These are phyloP conservation scores for Thielaviopsis populi DNA, from an alignment of 2,329 filamentous ascomycete species.

Conservation along the genomic window DNA sequence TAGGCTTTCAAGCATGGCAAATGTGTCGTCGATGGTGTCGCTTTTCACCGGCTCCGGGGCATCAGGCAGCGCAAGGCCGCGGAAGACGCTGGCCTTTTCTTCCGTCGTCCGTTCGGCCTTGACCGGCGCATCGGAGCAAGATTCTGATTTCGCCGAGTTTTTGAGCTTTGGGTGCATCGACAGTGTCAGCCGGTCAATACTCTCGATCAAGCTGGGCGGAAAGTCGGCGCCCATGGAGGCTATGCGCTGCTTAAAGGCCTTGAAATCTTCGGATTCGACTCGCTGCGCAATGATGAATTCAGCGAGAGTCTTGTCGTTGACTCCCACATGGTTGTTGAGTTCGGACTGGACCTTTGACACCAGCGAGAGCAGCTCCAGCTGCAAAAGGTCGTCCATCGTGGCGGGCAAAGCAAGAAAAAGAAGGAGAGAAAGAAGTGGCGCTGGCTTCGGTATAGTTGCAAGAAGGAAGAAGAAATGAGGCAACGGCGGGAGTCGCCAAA, in stretches of 20 bases:
- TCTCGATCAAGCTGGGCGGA: slow-evolving; percentile 73
- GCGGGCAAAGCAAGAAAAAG: not conserved
- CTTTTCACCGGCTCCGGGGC: slow-evolving; percentile 28
- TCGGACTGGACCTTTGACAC: slow-evolving; percentile 91
- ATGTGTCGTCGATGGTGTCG: slow-evolving; percentile 75
- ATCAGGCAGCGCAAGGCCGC: slow-evolving; percentile 75
- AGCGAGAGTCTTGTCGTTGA: slow-evolving; percentile 85
- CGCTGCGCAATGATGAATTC: slow-evolving; percentile 94
- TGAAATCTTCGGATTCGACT: slow-evolving; percentile 51
- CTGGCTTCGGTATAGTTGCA: not conserved
- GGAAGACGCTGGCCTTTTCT: slow-evolving; percentile 78
- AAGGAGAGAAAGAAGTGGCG: too few species aligned
- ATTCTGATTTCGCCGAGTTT: slow-evolving; percentile 23
- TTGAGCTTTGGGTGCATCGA: slow-evolving; percentile 89
- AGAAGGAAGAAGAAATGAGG: not conserved
- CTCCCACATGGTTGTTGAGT: slow-evolving; percentile 81
- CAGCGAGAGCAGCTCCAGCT: slow-evolving; percentile 82
- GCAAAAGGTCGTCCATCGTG: slow-evolving; percentile 75
- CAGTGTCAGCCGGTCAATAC: slow-evolving; percentile 72
- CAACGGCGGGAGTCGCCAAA: not conserved
- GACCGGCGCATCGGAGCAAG: not conserved
- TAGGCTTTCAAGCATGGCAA: slow-evolving; percentile 77
- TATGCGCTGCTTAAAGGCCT: slow-evolving; percentile 63
- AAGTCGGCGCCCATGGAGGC: slow-evolving; percentile 67
- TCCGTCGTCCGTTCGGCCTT: slow-evolving; percentile 26